A percentile compares a stretch with the other conserved stretches of the same genome.
phyloP scores from a whole-genome alignment of 1,284 basidiomycete genomes.

The Kwoniella shivajii region DNA sequence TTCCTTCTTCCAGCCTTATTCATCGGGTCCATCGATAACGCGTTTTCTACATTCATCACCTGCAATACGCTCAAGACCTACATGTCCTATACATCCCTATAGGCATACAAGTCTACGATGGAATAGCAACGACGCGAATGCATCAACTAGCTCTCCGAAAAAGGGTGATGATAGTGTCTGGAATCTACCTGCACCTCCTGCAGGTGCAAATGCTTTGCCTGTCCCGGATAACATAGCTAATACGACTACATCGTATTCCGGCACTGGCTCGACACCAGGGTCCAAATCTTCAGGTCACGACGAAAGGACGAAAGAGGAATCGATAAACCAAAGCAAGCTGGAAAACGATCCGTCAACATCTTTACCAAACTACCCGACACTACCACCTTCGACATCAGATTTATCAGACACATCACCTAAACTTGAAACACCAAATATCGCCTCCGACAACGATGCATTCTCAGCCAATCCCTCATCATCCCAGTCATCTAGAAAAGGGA shows the following conservation, averaged over 20 bases:
- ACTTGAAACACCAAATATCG: background rate
- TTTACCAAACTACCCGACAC: conserved; percentile 6
- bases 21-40: background rate
- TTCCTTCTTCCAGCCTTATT: background rate
- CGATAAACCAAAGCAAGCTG: background rate
- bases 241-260: background rate
- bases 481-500: background rate
- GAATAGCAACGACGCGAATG: background rate
- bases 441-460: background rate
- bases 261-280: background rate
- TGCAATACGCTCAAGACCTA: background rate
- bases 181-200: background rate
- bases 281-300: background rate
- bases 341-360: background rate
- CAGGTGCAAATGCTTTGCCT: background rate
- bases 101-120: background rate
- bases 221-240: conserved; percentile 5
- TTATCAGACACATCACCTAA: background rate
- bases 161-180: background rate
- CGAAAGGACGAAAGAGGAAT: background rate
- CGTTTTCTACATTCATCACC: background rate
- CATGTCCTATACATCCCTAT: background rate
- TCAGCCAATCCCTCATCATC: background rate
- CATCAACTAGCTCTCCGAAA: background rate
- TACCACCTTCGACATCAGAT: background rate